Evolutionary conservation across 805 yeast species (phyloP), one percentile per base, ranked within the genome.

Genomic region (Kuraishia cidri): DNA sequence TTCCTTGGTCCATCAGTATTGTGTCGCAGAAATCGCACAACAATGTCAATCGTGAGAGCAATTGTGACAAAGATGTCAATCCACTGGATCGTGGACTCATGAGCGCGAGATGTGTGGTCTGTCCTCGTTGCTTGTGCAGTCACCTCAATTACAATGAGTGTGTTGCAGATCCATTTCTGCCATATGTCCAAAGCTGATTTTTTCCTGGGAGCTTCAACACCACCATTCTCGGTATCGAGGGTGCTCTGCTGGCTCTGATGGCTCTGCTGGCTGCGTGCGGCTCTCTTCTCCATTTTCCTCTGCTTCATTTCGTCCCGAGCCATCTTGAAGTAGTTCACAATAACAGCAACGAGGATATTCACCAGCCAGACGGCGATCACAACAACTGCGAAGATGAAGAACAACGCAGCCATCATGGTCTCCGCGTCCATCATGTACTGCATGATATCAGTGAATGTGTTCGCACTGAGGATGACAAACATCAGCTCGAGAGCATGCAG

Each of bases 401-500:
- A 87, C 16, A 83, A 49, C 19, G 78, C 60, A 0, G 95, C 76
- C 0, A 79, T 86, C 66, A 84, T 62, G 29, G 76, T 74, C 47
- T 90, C 97, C 3, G 92, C 67, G 48, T 86, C 86, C 79, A 84
- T 82, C 4, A 84, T 71, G 40, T 79, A 64, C 47, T 87, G 87
- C 97, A 90, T 85, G 43, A 86, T 61, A 52, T 86, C 92, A 0
- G 95, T 77, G 54, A 87, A 90, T 0, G 97, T 87, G 50, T 92
- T 92, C n/a, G 86, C 88, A 47, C 88, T 79, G 71, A 90, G 79
- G 21, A 87, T 61, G 16, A 92, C 88, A 52, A 86, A 87, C 2
- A 87, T 90, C 51, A 87, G 54, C 48, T 90, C 92, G 62, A 90
- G 59, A 0, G 97, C 78, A 37, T 78, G 79, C 35, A 84, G 64